These are phyloP conservation scores for Termitomyces sp. DNA, from an alignment of 768 basidiomycete species.

Conservation along the genomic window DNA sequence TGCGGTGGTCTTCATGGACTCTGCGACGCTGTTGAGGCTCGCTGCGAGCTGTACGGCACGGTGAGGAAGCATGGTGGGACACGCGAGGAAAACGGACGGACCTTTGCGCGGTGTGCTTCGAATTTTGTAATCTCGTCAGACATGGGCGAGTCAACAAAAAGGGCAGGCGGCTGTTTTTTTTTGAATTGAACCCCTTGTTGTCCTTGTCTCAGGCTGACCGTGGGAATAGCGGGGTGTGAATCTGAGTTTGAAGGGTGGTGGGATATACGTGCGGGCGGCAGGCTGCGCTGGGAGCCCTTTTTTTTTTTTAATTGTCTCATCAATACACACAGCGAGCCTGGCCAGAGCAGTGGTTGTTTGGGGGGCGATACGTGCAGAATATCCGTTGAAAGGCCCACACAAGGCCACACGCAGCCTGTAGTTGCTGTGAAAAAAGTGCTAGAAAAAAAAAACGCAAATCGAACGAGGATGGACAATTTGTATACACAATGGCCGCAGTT, in stretches of 20 bases:
- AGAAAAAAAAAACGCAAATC: conserved; percentile 24
- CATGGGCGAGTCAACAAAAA: conserved; percentile 20
- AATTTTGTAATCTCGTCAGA: conserved; percentile 26
- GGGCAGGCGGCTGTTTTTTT: conserved; percentile 3
- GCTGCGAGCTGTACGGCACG: conserved; percentile 44
- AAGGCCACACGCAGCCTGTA: conserved; percentile 16
- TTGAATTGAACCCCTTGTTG: conserved; percentile 14
- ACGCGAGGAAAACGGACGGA: conserved; percentile 15
- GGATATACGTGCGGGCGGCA: conserved; percentile 4
- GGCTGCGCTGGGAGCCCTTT: background rate
- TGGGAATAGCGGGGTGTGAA: conserved; percentile 33
- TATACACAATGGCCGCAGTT: conserved; percentile 40
- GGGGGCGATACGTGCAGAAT: conserved; percentile 23
- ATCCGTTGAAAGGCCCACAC: conserved; percentile 8
- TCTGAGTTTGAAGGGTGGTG: conserved; percentile 29
- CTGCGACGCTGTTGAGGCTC: conserved; percentile 55
- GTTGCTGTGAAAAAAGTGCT: conserved; percentile 28
- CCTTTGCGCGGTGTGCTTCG: conserved; percentile 33
- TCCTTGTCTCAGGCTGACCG: conserved; percentile 25
- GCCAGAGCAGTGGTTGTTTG: conserved; percentile 17
- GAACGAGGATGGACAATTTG: conserved; percentile 34
- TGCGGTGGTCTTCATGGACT: conserved; percentile 61
- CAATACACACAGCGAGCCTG: conserved; percentile 13
- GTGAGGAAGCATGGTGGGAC: conserved; percentile 13
- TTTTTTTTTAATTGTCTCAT: conserved; percentile 13